Conservation (phyloP, 176 grass and related monocot genomes). For the Lolium rigidum region DNA sequence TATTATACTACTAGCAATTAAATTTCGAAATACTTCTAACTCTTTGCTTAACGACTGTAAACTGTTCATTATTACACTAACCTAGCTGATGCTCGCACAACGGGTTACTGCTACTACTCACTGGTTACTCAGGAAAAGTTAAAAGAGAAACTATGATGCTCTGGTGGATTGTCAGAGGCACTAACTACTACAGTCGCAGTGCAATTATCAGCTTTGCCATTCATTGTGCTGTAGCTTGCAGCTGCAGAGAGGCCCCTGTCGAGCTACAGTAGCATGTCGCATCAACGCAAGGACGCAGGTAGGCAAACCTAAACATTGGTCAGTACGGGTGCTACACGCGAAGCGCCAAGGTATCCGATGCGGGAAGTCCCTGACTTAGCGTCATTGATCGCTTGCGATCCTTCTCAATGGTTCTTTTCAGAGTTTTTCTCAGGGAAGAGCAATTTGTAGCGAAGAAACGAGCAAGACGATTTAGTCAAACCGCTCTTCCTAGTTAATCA, state of each 20-base stretch:
- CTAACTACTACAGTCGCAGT: conserved; percentile 9
- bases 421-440: too few species aligned
- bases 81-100: too few species aligned
- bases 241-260: conserved; percentile 4
- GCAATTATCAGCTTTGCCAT: conserved; percentile 35
- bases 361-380: neutral
- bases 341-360: conserved; percentile 25
- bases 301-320: neutral
- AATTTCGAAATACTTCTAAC: neutral
- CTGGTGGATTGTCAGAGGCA: conserved; percentile 16
- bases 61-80: neutral
- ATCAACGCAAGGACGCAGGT: conserved; percentile 27
- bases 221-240: conserved; percentile 28
- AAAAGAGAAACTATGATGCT: neutral
- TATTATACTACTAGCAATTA: neutral
- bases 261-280: conserved; percentile 34
- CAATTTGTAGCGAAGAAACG: too few species aligned
- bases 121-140: neutral
- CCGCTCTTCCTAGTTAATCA: too few species aligned
- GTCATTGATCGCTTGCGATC: neutral
- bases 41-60: neutral
- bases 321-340: neutral
- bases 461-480: too few species aligned
- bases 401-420: too few species aligned
- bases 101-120: too few species aligned